Evolutionary conservation across 1,284 basidiomycete species (phyloP).

Genomic region (Neolentinus lepideus): DNA sequence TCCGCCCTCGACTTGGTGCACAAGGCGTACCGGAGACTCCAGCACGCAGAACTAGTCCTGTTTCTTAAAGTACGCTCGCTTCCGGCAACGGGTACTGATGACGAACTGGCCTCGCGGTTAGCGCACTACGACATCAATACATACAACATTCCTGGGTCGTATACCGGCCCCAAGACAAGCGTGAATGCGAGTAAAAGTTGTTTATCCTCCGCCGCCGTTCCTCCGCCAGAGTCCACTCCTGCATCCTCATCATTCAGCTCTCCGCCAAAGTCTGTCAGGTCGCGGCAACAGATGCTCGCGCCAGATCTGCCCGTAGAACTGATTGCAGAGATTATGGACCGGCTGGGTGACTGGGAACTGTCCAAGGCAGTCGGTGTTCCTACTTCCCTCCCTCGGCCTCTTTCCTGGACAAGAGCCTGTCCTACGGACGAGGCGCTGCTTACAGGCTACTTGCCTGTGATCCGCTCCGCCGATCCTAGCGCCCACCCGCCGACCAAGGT

Average conservation of each 20-base stretch:
- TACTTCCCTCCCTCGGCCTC: constrained; percentile 55
- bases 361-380: constrained; percentile 67
- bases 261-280: neutral
- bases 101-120: constrained; percentile 59
- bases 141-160: constrained; percentile 46
- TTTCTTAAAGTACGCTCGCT: constrained; percentile 67
- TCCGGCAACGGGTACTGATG: constrained; percentile 49
- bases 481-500: constrained; percentile 55
- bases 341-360: constrained; percentile 76
- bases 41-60: constrained; percentile 58
- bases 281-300: constrained; percentile 22
- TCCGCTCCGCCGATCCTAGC: constrained; percentile 49
- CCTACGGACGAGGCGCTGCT: constrained; percentile 63
- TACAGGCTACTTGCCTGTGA: constrained; percentile 48
- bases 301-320: constrained; percentile 70
- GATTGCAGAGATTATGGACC: constrained; percentile 67
- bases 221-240: neutral
- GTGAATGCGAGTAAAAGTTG: neutral
- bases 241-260: neutral
- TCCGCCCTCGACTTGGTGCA: constrained; percentile 36
- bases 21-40: constrained; percentile 62
- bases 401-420: constrained; percentile 65
- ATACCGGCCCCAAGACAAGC: constrained; percentile 10
- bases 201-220: neutral
- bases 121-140: constrained; percentile 65